Percentiles rank a stretch among this genome's conserved stretches.
Evolutionary conservation across 208 protist species (phyloP).

Genomic region (Angomonas deanei): DNA sequence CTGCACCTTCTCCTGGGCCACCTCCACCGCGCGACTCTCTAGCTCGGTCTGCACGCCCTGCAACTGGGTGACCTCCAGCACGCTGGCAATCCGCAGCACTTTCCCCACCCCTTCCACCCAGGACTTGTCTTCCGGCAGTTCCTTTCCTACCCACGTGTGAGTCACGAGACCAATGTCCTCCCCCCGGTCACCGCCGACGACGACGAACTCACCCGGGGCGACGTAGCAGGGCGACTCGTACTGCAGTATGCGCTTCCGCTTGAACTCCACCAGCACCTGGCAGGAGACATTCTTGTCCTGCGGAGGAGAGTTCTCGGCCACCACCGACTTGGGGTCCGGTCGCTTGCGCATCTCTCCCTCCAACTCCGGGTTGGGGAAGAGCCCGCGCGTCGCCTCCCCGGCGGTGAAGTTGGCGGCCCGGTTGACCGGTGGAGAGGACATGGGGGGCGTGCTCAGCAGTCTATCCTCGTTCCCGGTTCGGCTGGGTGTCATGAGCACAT

Average conservation of each 20-base stretch:
- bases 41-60: conserved; percentile 86
- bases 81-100: conserved; percentile 73
- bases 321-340: conserved; percentile 41
- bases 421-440: conserved; percentile 48
- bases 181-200: conserved; percentile 88
- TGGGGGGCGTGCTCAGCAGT: conserved; percentile 36
- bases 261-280: conserved; percentile 89
- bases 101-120: conserved; percentile 64
- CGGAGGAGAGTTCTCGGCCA: conserved; percentile 33
- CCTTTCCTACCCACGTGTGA: conserved; percentile 38
- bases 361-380: conserved; percentile 16
- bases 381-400: conserved; percentile 27
- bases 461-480: conserved; percentile 30
- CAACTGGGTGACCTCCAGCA: conserved; percentile 79
- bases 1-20: conserved; percentile 80
- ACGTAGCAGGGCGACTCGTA: conserved; percentile 76
- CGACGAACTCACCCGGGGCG: conserved; percentile 80
- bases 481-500: conserved; percentile 42
- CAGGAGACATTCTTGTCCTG: conserved; percentile 59
- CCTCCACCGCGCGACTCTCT: conserved; percentile 76
- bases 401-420: conserved; percentile 43
- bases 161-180: conserved; percentile 89
- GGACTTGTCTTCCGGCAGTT: conserved; percentile 19
- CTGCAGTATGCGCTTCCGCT: conserved; percentile 79
- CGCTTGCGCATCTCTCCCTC: conserved; percentile 47